Evolutionary conservation across 2,329 filamentous ascomycete genomes (phyloP), one percentile per base, ranked within the genome.

Genomic region (Aspergillus pseudotamarii): DNA sequence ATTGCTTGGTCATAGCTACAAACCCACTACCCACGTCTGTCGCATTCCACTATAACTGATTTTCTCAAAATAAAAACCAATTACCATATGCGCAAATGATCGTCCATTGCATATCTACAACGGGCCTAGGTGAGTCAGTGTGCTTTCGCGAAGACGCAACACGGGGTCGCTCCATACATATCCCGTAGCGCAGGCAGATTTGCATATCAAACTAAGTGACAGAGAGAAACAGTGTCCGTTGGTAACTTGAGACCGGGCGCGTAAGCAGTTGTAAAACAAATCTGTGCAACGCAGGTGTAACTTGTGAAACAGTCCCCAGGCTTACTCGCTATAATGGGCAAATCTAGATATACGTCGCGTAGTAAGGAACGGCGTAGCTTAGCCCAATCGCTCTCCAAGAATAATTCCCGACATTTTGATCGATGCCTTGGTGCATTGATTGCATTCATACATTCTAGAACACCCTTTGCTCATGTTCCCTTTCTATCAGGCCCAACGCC

Each of bases 1-100:
- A 16, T 1, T 6, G 5, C 2, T 36, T 0, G 16, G 2, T 36
- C 34, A 0, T 3, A 16, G 34, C 34, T 36, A 3, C 6, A 16
- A 36, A 6, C 14, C 34, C 14, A 16, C 34, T 16, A 16, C 0
- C 12, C 5, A 16, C 6, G 5, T 16, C 14, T 36, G 10, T 16
- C 16, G 9, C 16, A 9, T 41, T 9, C 16, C n/a, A n/a, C 0
- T n/a, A 9, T 19, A 19, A 3, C 3, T 8, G 36, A 16, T 38
- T 6, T 19, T 38, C 6, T 1, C 6, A 41, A 36, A 34, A 0
- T 36, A 14, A 14, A 36, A 8, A 4, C 19, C 16, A 19, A 19
- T 16, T 41, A 19, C 0, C 5, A 1, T 19, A 19, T 19, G 6
- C 1, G 16, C 14, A 19, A 41, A 19, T 6, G 1, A 41, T 19